Conservation (phyloP, 192 early-diverging fungal genomes). For the Neocallimastix lanati region DNA sequence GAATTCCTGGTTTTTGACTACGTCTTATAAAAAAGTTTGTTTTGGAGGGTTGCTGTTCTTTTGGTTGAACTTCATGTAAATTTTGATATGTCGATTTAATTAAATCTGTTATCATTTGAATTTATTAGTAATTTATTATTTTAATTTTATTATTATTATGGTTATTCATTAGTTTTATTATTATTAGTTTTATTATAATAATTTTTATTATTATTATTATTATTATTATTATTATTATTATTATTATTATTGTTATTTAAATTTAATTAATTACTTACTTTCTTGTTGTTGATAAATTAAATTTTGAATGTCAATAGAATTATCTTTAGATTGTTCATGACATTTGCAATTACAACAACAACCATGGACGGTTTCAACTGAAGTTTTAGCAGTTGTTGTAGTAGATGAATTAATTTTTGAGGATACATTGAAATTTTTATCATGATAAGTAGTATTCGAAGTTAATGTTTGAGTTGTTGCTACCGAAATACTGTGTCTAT, state of each 20-base stretch:
- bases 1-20: not conserved
- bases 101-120: too few species aligned
- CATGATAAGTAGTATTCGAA: not conserved
- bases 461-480: not conserved
- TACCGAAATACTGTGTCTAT: not conserved
- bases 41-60: not conserved
- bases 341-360: not conserved
- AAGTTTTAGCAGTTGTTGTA: not conserved
- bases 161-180: too few species aligned
- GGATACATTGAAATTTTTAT: not conserved
- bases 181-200: too few species aligned
- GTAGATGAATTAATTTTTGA: not conserved
- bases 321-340: not conserved
- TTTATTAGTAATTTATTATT: too few species aligned
- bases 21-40: not conserved
- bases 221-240: too few species aligned
- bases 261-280: not conserved
- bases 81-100: too few species aligned
- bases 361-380: not conserved
- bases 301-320: not conserved
- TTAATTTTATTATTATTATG: too few species aligned
- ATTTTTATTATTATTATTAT: too few species aligned
- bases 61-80: too few species aligned
- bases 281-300: not conserved
- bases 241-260: too few species aligned